Evolutionary conservation across 2,329 filamentous ascomycete genomes (phyloP).

Genomic region (Boeremia lycopersici): DNA sequence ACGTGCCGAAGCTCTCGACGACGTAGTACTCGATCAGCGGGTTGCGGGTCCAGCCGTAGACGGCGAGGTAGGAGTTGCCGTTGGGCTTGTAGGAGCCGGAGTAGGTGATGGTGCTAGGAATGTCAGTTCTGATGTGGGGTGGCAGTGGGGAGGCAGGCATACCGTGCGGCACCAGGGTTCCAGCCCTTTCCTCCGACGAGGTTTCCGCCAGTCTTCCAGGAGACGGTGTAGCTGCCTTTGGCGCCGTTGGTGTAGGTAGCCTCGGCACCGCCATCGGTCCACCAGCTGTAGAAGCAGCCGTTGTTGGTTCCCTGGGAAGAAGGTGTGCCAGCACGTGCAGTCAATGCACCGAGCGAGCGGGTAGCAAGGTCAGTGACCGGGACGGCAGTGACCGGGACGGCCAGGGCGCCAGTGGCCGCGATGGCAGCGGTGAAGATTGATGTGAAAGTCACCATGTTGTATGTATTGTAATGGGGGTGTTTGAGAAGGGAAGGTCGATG

Average conservation of each 20-base stretch:
- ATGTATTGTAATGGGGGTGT: constrained; percentile 3
- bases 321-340: constrained; percentile 49
- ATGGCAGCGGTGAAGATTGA: constrained; percentile 33
- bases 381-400: constrained; percentile 37
- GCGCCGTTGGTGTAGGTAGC: constrained; percentile 62
- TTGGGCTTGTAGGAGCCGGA: constrained; percentile 42
- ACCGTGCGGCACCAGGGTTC: constrained; percentile 60
- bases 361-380: constrained; percentile 46
- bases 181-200: constrained; percentile 66
- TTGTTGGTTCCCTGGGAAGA: constrained; percentile 60
- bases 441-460: constrained; percentile 40
- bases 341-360: constrained; percentile 38
- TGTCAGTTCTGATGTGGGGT: neutral
- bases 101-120: constrained; percentile 41
- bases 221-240: constrained; percentile 58
- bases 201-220: constrained; percentile 60
- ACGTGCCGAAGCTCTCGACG: constrained; percentile 60
- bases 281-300: constrained; percentile 67
- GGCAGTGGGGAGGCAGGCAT: constrained; percentile 20
- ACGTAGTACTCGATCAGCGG: constrained; percentile 61
- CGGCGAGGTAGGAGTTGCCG: constrained; percentile 56
- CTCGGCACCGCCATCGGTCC: constrained; percentile 60
- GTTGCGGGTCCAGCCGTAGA: constrained; percentile 64
- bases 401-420: constrained; percentile 32
- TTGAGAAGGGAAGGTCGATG: constrained; percentile 1